These are phyloP conservation scores for Solanum microdontum DNA, from an alignment of 257 asterid species.

Conservation along the genomic window DNA sequence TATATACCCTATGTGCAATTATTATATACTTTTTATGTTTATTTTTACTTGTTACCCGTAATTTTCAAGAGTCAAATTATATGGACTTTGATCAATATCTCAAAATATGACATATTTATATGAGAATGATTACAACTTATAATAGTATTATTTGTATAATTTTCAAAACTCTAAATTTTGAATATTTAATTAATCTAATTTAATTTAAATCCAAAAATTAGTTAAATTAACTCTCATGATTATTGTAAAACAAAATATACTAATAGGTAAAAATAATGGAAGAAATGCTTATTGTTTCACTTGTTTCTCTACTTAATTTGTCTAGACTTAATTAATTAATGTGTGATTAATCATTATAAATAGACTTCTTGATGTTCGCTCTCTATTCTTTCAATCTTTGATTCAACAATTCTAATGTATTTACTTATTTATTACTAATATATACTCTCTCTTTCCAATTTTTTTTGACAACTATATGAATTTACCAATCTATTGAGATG, in stretches of 20 bases:
- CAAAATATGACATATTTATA: neutral
- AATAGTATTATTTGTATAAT: neutral
- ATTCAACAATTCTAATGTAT: neutral
- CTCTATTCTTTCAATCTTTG: neutral
- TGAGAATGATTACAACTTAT: neutral
- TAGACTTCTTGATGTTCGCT: neutral
- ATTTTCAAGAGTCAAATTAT: neutral
- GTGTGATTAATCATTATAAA: neutral
- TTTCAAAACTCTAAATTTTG: no score
- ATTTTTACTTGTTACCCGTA: no score
- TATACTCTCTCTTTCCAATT: neutral
- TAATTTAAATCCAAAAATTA: no score
- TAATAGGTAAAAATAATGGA: neutral
- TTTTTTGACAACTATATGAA: no score
- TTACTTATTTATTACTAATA: neutral
- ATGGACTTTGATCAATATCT: neutral
- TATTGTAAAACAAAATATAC: no score
- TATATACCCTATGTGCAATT: neutral
- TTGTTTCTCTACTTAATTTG: neutral
- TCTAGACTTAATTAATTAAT: neutral
- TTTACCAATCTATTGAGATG: no score
- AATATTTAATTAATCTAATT: no score
- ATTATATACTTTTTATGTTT: no score
- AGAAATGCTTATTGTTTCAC: neutral
- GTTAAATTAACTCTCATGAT: neutral